A percentile compares a stretch with the other conserved stretches of the same genome.
These are phyloP conservation scores for Rhododendron henanense DNA, from an alignment of 148 eudicot species.

Conservation along the genomic window DNA sequence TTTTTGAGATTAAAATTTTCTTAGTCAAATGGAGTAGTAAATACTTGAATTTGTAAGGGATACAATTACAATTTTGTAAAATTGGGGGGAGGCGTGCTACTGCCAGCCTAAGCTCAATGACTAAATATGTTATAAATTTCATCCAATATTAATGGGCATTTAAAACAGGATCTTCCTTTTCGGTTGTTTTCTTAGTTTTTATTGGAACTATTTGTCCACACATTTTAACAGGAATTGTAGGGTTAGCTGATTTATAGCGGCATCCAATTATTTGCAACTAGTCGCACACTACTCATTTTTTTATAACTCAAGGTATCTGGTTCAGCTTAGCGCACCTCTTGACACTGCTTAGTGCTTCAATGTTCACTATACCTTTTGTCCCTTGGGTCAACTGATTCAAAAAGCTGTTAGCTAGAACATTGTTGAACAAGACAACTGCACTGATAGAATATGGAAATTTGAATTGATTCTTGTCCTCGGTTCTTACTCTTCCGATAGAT, in stretches of 20 bases:
- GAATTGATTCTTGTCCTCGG: neutral
- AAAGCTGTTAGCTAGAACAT: neutral
- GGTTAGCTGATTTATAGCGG: neutral
- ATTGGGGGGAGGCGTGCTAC: neutral
- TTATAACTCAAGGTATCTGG: neutral
- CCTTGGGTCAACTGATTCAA: neutral
- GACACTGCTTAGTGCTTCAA: neutral
- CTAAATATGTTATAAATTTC: neutral
- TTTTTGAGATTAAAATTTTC: neutral
- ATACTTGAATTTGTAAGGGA: neutral
- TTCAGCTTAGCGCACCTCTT: neutral
- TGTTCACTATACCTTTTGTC: neutral
- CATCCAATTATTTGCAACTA: neutral
- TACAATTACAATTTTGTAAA: neutral
- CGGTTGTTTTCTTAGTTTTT: neutral
- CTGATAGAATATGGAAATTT: neutral
- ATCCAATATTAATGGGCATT: neutral
- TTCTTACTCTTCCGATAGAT: neutral
- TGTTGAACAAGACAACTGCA: neutral
- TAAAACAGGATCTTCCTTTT: neutral
- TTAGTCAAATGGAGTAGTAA: too few species aligned
- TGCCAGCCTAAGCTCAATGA: neutral
- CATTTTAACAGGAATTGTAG: neutral
- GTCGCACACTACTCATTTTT: neutral
- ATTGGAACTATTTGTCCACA: neutral